Conservation (phyloP, 1,284 basidiomycete genomes). For the Marasmius sp. region DNA sequence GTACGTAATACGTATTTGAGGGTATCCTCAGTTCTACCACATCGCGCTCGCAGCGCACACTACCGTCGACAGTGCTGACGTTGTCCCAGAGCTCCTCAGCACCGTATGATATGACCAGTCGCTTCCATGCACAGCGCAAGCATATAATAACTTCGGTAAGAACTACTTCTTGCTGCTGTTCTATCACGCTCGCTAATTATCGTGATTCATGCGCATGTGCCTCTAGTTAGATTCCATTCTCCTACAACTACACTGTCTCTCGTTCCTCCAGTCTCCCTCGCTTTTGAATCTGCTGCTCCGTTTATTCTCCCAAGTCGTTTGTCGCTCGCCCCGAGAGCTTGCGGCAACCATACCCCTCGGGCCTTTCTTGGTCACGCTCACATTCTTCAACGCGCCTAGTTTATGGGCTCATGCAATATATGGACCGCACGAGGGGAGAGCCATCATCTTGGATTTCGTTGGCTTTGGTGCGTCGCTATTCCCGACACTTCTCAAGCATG, state of each 20-base stretch:
- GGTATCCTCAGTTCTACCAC: no score
- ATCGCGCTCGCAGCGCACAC: no score
- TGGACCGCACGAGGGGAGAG: conserved; percentile 51
- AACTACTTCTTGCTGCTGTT: conserved; percentile 14
- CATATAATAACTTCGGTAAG: conserved; percentile 74
- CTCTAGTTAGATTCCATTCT: conserved; percentile 65
- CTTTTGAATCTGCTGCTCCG: conserved; percentile 58
- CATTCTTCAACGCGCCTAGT: conserved; percentile 56
- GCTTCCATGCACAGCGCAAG: conserved; percentile 70
- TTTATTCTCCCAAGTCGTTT: conserved; percentile 60
- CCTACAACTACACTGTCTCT: conserved; percentile 70
- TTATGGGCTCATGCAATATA: conserved; percentile 60
- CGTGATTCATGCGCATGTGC: neutral
- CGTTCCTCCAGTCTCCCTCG: conserved; percentile 72
- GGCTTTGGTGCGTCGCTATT: conserved; percentile 58
- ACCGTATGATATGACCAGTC: conserved; percentile 66
- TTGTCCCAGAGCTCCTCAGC: neutral
- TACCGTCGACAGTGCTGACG: neutral
- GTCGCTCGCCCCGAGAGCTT: conserved; percentile 61
- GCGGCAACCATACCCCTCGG: conserved; percentile 61
- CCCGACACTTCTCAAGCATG: neutral
- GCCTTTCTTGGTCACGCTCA: conserved; percentile 59
- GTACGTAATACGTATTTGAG: no score
- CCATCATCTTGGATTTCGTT: conserved; percentile 72
- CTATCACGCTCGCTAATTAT: neutral